Evolutionary conservation across 2,329 filamentous ascomycete genomes (phyloP), one percentile per base, ranked within the genome.

Genomic region (Aspergillus amoenus): DNA sequence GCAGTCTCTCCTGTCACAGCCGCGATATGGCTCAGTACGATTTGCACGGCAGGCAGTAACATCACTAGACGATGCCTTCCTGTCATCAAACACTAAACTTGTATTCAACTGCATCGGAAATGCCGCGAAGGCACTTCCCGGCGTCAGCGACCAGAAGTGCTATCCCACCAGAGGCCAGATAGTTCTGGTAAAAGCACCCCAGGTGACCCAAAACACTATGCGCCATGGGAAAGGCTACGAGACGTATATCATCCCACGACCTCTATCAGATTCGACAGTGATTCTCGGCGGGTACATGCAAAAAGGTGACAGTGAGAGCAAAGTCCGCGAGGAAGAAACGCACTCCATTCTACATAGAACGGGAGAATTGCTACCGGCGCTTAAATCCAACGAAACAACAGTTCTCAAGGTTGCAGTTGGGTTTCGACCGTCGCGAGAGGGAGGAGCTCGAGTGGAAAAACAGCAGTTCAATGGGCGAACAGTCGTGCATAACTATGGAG

Each of bases 91-190:
- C 7, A 48, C 45, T 12, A 39, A 22, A 17, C 34, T 48, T 4
- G 45, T 48, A 1, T 48, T 48, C 27, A 48, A 48, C 21, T 58
- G 61, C 57, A 71, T 67, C 1, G 74, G 74, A 24, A 72, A 71
- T 32, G 72, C 70, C 2, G 70, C 76, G 3, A 64, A 57, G 37
- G 70, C 65, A 0, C 61, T 78, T 2, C 59, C 65, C 0, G 75
- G 75, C 6, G 73, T 79, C 1, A 58, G 68, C 18, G 76, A 78
- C 51, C 12, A 61, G 7, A 73, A 73, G 37, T 77, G 75, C 52
- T 79, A 71, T 46, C 76, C 76, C 1, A 78, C 76, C 0, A 58
- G 76, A 3, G 76, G 76, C 0, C 76, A 78, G 52, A 70, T 78
- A 2, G 63, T 78, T 2, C 64, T 78, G 5, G 67, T 65, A 0